Base-by-base conservation (phyloP, 768 basidiomycete genomes). In the Rhodotorula kratochvilovae region DNA sequence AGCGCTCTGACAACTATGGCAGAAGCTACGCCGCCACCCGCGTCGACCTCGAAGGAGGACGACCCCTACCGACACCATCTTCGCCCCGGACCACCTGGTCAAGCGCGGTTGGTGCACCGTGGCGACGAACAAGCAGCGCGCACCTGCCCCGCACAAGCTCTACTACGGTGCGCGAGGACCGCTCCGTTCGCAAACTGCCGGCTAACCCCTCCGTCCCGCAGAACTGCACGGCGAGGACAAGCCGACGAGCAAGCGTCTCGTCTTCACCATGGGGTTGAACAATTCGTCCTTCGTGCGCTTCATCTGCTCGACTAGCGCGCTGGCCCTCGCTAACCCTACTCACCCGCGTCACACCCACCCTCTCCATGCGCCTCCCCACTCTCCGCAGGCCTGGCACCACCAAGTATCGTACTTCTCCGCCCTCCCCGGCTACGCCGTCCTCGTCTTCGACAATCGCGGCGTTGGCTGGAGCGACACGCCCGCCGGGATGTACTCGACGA, bases 371-470 rank as follows among this genome's bases (percentile, higher is more conserved):
- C 8, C 6, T 35, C 27, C 46, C 1, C 33, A 5, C 60, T 25
- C 42, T 35, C 61, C 12, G 23, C 50, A 65, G 56, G 73, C 72
- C 0, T 77, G 76, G 72, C 69, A 74, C 31, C 33, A 71, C 27
- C 77, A 77, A 43, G 56, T 74, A 51, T 27, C 46, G 13, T 36
- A 70, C 50, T 70, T 77, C n/a, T 63, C 66, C 17, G 29, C 45
- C 12, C 62, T 66, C 11, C 46, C 57, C 0, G 58, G 63, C 12
- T 77, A 73, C 65, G 57, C 65, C 12, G 53, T 59, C 16, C 71
- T 77, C 23, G 77, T 76, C 13, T 62, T 77, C 33, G 77, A 77
- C 62, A 76, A 77, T 45, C 71, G 68, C 33, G 77, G 77, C n/a
- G 77, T 77, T 13, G 77, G 77, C 6, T 61, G 63, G 50, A 67